phyloP scores from a whole-genome alignment of 352 stramenopile genomes.

The Pythium brassicae region DNA sequence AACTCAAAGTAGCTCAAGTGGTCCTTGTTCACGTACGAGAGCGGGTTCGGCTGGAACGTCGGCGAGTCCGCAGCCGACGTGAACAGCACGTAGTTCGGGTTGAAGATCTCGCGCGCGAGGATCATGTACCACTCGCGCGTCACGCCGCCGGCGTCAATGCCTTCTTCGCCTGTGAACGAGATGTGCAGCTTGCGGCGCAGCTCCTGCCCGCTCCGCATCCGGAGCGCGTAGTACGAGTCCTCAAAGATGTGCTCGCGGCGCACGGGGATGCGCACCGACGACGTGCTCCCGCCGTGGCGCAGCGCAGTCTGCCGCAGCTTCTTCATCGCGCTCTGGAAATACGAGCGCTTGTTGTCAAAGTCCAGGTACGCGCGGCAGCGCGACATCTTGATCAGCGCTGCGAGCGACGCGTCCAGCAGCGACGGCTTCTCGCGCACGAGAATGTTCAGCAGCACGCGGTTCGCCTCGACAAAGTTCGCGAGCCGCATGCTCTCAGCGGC shows the following conservation, averaged over 20 bases:
- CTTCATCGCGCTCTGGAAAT: slow-evolving; percentile 96
- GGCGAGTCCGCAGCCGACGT: slow-evolving; percentile 97
- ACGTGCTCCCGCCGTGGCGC: slow-evolving; percentile 88
- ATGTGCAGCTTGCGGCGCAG: slow-evolving; percentile 97
- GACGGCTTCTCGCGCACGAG: slow-evolving; percentile 95
- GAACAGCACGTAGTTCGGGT: slow-evolving; percentile 99
- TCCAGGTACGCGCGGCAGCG: slow-evolving; percentile 94
- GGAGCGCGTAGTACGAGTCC: slow-evolving; percentile 98
- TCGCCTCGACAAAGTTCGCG: slow-evolving; percentile 92
- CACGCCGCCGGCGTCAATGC: slow-evolving; percentile 98
- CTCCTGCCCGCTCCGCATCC: slow-evolving; percentile 95
- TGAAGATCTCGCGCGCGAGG: slow-evolving; percentile 99
- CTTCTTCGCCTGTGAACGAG: slow-evolving; percentile 97
- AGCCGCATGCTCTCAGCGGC: slow-evolving; percentile 64
- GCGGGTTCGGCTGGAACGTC: slow-evolving; percentile 98
- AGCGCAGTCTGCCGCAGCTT: slow-evolving; percentile 82
- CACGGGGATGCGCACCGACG: slow-evolving; percentile 86
- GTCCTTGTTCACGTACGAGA: slow-evolving; percentile 98
- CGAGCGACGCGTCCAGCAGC: slow-evolving; percentile 95
- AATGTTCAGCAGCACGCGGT: slow-evolving; percentile 97
- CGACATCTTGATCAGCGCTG: slow-evolving; percentile 94
- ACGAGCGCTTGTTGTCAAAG: slow-evolving; percentile 99
- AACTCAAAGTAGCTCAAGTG: slow-evolving; percentile 99
- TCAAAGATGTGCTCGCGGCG: slow-evolving; percentile 97
- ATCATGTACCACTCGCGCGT: slow-evolving; percentile 99